A percentile compares a stretch with the other conserved stretches of the same genome.
Evolutionary conservation across 805 yeast genomes (phyloP).

Genomic region (Torulaspora microellipsoides): DNA sequence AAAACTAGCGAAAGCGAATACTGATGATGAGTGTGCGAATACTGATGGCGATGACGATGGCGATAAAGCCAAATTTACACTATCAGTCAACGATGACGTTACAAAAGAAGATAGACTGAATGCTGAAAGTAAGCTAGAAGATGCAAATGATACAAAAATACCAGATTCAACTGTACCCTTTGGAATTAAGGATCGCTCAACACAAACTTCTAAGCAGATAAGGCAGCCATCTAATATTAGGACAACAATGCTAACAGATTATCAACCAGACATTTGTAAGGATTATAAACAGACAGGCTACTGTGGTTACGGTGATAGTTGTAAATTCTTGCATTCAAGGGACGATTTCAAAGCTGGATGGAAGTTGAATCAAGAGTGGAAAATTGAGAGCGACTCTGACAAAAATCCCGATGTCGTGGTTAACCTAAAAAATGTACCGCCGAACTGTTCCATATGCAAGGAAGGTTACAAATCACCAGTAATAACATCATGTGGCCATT

Average conservation of each 20-base stretch:
- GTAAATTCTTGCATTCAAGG: slow-evolving; percentile 88
- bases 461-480: slow-evolving; percentile 52
- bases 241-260: slow-evolving; percentile 71
- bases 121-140: slow-evolving; percentile 7
- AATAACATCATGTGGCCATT: slow-evolving; percentile 56
- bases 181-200: not conserved
- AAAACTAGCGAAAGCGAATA: not conserved
- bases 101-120: slow-evolving; percentile 15
- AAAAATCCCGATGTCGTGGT: slow-evolving; percentile 19
- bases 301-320: slow-evolving; percentile 96
- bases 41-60: not conserved
- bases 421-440: slow-evolving; percentile 41
- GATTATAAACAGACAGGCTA: slow-evolving; percentile 88
- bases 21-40: not conserved
- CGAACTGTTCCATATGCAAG: slow-evolving; percentile 59
- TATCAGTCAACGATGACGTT: slow-evolving; percentile 12
- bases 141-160: not conserved
- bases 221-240: slow-evolving; percentile 44
- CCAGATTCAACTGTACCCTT: not conserved
- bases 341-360: slow-evolving; percentile 75
- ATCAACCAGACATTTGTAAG: slow-evolving; percentile 90
- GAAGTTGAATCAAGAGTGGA: slow-evolving; percentile 71
- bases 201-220: slow-evolving; percentile 8
- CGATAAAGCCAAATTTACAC: slow-evolving; percentile 4
- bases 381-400: slow-evolving; percentile 31